phyloP scores from a whole-genome alignment of 2,329 filamentous ascomycete genomes.

The Celoporthe dispersa region DNA sequence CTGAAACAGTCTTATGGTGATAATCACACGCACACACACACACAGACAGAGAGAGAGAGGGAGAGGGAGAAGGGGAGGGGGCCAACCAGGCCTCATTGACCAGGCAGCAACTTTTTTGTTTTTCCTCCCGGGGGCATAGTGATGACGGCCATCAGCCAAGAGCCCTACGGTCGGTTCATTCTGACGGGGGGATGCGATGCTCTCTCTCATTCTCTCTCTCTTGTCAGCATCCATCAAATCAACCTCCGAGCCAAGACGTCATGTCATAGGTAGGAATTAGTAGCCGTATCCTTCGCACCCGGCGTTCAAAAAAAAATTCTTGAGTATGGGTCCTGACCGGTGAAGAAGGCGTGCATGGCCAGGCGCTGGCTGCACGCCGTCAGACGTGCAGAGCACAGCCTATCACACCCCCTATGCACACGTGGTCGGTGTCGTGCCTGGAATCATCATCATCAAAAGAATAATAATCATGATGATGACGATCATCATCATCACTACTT shows the following conservation, averaged over 20 bases:
- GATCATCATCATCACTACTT: background rate
- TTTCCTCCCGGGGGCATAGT: conserved; percentile 1
- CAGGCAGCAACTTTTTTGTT: background rate
- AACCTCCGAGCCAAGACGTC: conserved; percentile 2
- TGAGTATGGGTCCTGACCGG: conserved; percentile 13
- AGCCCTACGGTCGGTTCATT: background rate
- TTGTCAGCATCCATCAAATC: background rate
- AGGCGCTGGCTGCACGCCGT: conserved; percentile 1
- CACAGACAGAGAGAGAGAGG: conserved; percentile 11
- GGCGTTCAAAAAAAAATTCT: background rate
- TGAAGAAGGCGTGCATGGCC: conserved; percentile 8
- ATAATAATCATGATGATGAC: background rate
- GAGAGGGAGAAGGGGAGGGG: background rate
- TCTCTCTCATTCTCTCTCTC: too few relatives aligned
- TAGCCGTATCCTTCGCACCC: background rate
- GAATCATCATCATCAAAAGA: background rate
- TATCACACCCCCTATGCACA: conserved; percentile 1
- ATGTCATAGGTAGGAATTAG: background rate
- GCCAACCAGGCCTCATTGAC: background rate
- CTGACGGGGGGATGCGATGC: background rate
- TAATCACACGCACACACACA: too few relatives aligned
- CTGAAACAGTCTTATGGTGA: conserved; percentile 29
- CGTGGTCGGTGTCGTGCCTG: conserved; percentile 2
- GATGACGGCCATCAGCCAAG: conserved; percentile 20
- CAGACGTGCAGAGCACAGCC: conserved; percentile 16